phyloP scores from a whole-genome alignment of 202 grass and related monocot genomes.

The Cymbopogon flexuosus region DNA sequence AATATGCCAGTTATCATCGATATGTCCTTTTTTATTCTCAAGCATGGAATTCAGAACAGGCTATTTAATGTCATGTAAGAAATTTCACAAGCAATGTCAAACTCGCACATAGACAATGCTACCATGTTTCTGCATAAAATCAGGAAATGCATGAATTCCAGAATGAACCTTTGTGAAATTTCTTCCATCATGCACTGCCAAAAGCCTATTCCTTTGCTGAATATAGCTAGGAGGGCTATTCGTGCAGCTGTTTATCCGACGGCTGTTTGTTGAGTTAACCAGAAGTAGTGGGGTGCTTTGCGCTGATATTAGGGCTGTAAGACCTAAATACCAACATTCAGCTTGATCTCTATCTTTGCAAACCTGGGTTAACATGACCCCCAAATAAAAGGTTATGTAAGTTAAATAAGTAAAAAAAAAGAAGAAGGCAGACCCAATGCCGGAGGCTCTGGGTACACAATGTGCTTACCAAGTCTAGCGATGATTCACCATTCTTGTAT shows the following conservation, averaged over 20 bases:
- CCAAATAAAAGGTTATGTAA: neutral
- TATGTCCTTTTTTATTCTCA: neutral
- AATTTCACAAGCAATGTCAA: neutral
- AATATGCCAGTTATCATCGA: neutral
- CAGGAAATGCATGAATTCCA: conserved; percentile 2
- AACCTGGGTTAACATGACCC: conserved; percentile 47
- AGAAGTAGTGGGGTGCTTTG: conserved; percentile 53
- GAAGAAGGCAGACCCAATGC: no score
- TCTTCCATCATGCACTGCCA: conserved; percentile 44
- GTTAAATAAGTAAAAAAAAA: neutral
- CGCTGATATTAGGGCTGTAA: conserved; percentile 56
- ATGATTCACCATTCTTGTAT: conserved; percentile 74
- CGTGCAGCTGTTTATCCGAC: conserved; percentile 54
- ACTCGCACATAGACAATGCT: neutral
- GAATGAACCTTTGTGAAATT: conserved; percentile 70
- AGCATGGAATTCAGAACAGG: conserved; percentile 3
- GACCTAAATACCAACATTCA: conserved; percentile 71
- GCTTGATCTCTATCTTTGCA: conserved; percentile 90
- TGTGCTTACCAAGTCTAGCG: conserved; percentile 81
- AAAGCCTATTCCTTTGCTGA: conserved; percentile 55
- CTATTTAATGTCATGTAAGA: conserved; percentile 2
- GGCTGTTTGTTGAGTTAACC: conserved; percentile 54
- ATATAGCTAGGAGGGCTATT: conserved; percentile 81
- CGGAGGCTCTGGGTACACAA: neutral
- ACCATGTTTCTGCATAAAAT: neutral